Conservation (phyloP, 2,329 filamentous ascomycete species). For the Massarina eburnea region DNA sequence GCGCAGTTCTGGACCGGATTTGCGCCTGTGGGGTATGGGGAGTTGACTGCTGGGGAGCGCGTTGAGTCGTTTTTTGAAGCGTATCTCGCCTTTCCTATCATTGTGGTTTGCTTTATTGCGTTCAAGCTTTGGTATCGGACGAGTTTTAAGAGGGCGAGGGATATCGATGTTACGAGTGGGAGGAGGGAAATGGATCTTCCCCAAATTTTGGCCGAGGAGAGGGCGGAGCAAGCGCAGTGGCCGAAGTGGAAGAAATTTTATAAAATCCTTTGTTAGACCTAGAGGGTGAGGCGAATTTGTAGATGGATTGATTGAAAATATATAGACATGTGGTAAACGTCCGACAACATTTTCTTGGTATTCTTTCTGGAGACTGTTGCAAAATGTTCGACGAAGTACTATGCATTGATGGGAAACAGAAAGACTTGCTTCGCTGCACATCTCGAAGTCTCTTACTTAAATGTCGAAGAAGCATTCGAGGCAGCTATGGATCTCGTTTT, state of each 20-base stretch:
- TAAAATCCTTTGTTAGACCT: constrained; percentile 43
- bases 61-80: constrained; percentile 70
- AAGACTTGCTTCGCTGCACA: too few relatives aligned
- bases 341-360: too few relatives aligned
- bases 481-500: too few relatives aligned
- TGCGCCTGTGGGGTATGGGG: constrained; percentile 66
- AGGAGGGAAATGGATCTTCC: constrained; percentile 79
- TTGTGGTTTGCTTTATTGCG: constrained; percentile 63
- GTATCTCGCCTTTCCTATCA: constrained; percentile 68
- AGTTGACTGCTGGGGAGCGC: constrained; percentile 49
- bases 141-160: constrained; percentile 60
- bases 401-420: too few relatives aligned
- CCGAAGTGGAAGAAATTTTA: constrained; percentile 48
- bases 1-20: constrained; percentile 86
- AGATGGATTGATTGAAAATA: too few relatives aligned
- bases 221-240: constrained; percentile 62
- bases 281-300: not conserved
- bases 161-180: constrained; percentile 84
- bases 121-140: constrained; percentile 76
- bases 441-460: too few relatives aligned
- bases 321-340: too few relatives aligned
- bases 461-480: too few relatives aligned
- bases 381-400: too few relatives aligned
- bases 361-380: too few relatives aligned
- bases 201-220: constrained; percentile 73